Evolutionary conservation across 2,329 filamentous ascomycete species (phyloP), one percentile per base, ranked within the genome.

Genomic region (Byssothecium circinans): DNA sequence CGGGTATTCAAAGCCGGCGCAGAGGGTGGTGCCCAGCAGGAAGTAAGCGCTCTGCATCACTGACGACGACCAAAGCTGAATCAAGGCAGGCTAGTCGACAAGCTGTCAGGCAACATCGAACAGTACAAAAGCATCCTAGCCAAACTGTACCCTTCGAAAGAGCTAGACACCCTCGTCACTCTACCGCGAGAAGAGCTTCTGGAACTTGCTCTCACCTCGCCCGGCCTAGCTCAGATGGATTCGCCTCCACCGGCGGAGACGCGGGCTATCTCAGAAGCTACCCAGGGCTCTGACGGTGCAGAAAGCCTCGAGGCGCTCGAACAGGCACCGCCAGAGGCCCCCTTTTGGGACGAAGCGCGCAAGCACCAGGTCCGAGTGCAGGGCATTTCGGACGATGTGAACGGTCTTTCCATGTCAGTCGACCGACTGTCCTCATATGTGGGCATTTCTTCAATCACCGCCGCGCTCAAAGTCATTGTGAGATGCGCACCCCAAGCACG

Each of bases 1-100:
- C 66, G 85, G 86, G 61, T 92, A 92, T 69, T 86, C 89, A 57
- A 90, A 91, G 72, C 88, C 90, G 54, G 81, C 87, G 14, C 86
- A 89, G 68, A 78, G 87, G 51, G 83, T 89, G 8, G 85, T 89
- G 48, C 88, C 88, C 0, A 91, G 88, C 8, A 81, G 87, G 70
- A 91, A 89, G 86, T 87, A 75, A 71, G 82, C 71, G 17, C 14
- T 32, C 27, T 29, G 3, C 23, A 48, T 15, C 20, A 38, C 33
- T 22, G 12, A 20, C 36, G 83, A 86, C 61, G 81, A 83, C 32
- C 69, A 85, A 17, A 85, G 84, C 36, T 84, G 85, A 68, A 52
- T 18, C 45, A 82, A 78, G 18, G 65, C 85, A 67, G 87, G 84
- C 54, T 77, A 69, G 65, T 81, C 67, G 64, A 80, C 68, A 67